Evolutionary conservation across 805 yeast genomes (phyloP).

Genomic region (Kazachstania viticola): DNA sequence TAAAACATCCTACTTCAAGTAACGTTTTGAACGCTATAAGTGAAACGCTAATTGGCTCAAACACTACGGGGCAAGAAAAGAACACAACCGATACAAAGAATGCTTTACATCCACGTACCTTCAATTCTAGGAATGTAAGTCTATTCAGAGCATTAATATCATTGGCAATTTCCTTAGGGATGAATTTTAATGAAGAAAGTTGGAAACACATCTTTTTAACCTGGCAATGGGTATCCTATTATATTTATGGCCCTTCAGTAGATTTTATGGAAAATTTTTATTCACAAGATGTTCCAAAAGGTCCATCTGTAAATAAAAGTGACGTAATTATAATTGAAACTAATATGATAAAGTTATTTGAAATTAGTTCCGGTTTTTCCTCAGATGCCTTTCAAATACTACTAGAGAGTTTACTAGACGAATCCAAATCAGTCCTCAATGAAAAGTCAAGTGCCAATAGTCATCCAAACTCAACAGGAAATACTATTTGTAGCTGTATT

Average conservation of each 20-base stretch:
- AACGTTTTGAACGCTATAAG: slow-evolving; percentile 14
- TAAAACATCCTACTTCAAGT: neutral
- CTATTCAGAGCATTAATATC: slow-evolving; percentile 72
- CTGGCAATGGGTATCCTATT: slow-evolving; percentile 71
- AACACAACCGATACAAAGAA: slow-evolving; percentile 4
- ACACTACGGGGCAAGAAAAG: neutral
- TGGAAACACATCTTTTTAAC: slow-evolving; percentile 59
- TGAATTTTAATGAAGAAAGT: slow-evolving; percentile 43
- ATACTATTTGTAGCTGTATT: slow-evolving; percentile 29
- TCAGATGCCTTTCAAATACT: slow-evolving; percentile 38
- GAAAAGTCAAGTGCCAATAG: slow-evolving; percentile 12
- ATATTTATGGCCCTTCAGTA: slow-evolving; percentile 48
- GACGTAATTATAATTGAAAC: slow-evolving; percentile 43
- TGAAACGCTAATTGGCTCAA: slow-evolving; percentile 12
- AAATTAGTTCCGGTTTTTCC: slow-evolving; percentile 48
- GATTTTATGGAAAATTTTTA: slow-evolving; percentile 25
- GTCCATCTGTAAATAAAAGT: slow-evolving; percentile 31
- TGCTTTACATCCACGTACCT: slow-evolving; percentile 29
- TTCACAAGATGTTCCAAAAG: slow-evolving; percentile 31
- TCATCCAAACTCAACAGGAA: slow-evolving; percentile 16
- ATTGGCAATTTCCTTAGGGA: slow-evolving; percentile 72
- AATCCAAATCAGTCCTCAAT: slow-evolving; percentile 9
- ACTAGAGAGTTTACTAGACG: slow-evolving; percentile 29
- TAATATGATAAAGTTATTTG: slow-evolving; percentile 50
- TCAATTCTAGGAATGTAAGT: slow-evolving; percentile 58